Percentiles rank a stretch among this genome's conserved stretches.
Conservation (phyloP, 2,329 filamentous ascomycete species). For the Lasiodiplodia sp. region DNA sequence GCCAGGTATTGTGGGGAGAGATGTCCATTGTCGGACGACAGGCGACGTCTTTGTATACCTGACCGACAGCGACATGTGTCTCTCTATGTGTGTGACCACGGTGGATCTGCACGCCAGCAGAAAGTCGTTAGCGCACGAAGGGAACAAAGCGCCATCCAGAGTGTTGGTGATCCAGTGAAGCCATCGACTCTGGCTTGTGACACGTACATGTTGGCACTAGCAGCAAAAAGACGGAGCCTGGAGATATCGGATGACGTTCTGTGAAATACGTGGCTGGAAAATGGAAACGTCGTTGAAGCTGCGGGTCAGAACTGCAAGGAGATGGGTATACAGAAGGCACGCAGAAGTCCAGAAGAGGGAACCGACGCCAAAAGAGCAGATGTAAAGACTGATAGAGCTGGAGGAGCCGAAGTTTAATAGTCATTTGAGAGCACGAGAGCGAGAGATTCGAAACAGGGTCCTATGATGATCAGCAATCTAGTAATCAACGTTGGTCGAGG, state of each 20-base stretch:
- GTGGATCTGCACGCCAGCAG: constrained; percentile 8
- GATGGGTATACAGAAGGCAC: neutral
- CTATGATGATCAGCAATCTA: constrained; percentile 26
- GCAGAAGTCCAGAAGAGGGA: neutral
- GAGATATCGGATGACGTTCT: neutral
- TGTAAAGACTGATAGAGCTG: neutral
- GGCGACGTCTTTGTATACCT: constrained; percentile 18
- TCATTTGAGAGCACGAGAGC: constrained; percentile 22
- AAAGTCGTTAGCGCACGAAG: neutral
- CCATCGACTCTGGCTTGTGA: neutral
- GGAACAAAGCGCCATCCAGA: constrained; percentile 10
- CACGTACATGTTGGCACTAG: neutral
- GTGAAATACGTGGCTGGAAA: neutral
- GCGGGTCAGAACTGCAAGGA: no score
- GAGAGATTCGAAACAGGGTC: constrained; percentile 25
- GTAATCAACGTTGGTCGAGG: constrained; percentile 9
- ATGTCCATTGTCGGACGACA: neutral
- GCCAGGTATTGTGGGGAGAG: neutral
- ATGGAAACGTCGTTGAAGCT: neutral
- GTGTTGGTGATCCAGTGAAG: neutral
- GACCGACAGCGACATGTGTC: constrained; percentile 10
- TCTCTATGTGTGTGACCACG: constrained; percentile 1
- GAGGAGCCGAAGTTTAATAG: constrained; percentile 5
- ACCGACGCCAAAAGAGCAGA: neutral
- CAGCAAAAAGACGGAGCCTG: neutral